phyloP scores from a whole-genome alignment of 768 basidiomycete species.

The Boletus sensibilis region DNA sequence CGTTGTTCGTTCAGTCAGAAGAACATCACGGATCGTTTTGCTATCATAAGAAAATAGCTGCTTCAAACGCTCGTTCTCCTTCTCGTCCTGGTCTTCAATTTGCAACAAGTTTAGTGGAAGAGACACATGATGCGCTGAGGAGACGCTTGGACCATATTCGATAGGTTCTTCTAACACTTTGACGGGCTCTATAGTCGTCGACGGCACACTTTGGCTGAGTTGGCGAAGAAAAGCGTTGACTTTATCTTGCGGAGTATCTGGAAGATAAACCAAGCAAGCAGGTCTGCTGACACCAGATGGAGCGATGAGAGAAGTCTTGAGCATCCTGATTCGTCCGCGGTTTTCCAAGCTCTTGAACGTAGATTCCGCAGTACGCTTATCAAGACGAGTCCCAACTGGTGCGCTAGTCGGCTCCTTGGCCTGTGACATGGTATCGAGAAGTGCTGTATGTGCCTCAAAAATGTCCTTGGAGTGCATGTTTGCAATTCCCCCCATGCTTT shows the following conservation, averaged over 20 bases:
- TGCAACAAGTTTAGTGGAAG: conserved; percentile 47
- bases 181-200: conserved; percentile 34
- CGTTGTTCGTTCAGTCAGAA: conserved; percentile 69
- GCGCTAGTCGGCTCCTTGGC: conserved; percentile 71
- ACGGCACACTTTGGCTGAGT: conserved; percentile 40
- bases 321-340: conserved; percentile 65
- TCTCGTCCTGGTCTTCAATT: conserved; percentile 42
- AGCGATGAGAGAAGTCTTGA: conserved; percentile 62
- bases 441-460: conserved; percentile 59
- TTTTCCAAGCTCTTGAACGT: conserved; percentile 62
- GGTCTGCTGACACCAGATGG: conserved; percentile 58
- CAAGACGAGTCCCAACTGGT: conserved; percentile 63
- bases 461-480: conserved; percentile 69
- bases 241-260: conserved; percentile 50
- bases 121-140: conserved; percentile 30
- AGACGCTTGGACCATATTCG: conserved; percentile 51
- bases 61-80: conserved; percentile 46
- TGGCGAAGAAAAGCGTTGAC: conserved; percentile 59
- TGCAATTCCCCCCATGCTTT: conserved; percentile 62
- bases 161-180: conserved; percentile 54
- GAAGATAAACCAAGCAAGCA: conserved; percentile 64
- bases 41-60: conserved; percentile 56
- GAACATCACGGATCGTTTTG: conserved; percentile 52
- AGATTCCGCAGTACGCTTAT: conserved; percentile 66
- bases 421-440: conserved; percentile 56